Evolutionary conservation across 2,329 filamentous ascomycete genomes (phyloP).

Genomic region (Colletotrichum horii): DNA sequence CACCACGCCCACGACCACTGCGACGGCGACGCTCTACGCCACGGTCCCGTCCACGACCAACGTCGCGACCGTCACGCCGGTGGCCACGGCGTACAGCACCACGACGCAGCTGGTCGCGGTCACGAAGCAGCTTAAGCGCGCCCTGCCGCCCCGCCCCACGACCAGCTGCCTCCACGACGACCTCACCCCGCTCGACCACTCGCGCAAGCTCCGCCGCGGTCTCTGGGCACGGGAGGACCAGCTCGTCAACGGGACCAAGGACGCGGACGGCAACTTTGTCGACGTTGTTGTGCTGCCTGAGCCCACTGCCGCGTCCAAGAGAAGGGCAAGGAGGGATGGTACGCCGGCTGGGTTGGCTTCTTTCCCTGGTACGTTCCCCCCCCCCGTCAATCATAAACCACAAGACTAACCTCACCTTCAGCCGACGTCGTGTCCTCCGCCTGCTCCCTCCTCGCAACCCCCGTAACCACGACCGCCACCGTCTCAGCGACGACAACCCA

Average conservation of each 20-base stretch:
- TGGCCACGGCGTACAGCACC: background rate
- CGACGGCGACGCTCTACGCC: background rate
- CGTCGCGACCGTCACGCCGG: background rate
- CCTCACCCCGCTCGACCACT: background rate
- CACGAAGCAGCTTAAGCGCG: background rate
- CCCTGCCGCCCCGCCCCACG: background rate
- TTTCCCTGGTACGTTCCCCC: background rate
- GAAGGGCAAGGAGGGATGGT: background rate
- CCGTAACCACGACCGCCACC: background rate
- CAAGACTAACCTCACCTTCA: background rate
- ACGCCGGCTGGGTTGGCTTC: background rate
- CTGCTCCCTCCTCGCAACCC: background rate
- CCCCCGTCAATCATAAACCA: background rate
- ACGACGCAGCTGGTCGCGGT: background rate
- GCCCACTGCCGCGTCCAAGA: background rate
- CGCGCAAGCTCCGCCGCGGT: fast-evolving
- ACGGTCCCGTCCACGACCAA: background rate
- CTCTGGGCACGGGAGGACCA: background rate
- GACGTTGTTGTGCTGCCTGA: background rate
- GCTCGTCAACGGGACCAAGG: background rate
- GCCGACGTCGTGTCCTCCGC: background rate
- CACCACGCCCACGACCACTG: background rate
- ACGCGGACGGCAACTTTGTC: background rate
- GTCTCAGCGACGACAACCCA: background rate
- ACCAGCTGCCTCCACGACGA: background rate